These are phyloP conservation scores for Boeremia exigua DNA, from an alignment of 2,329 filamentous ascomycete species.

Conservation along the genomic window DNA sequence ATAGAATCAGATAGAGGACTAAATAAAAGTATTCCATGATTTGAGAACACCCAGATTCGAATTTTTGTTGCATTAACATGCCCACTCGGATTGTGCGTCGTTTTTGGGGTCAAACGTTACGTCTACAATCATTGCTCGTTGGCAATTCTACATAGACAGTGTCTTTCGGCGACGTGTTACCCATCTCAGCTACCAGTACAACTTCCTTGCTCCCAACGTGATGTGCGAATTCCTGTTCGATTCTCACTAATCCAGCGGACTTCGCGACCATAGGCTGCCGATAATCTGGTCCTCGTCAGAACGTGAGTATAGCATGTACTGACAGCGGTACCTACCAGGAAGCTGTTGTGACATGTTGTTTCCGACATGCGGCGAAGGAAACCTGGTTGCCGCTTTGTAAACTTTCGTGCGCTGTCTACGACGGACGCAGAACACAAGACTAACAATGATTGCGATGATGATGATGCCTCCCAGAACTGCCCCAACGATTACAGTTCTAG, in stretches of 20 bases:
- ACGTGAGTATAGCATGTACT: background rate
- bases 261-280: background rate
- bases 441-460: constrained; percentile 12
- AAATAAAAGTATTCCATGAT: too few relatives aligned
- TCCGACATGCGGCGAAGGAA: constrained; percentile 30
- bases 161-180: constrained; percentile 17
- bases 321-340: constrained; percentile 17
- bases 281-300: background rate
- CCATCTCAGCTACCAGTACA: constrained; percentile 22
- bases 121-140: constrained; percentile 12
- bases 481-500: constrained; percentile 33
- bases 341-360: constrained; percentile 37
- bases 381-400: constrained; percentile 28
- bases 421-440: constrained; percentile 20
- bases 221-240: constrained; percentile 18
- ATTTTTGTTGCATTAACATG: too few relatives aligned
- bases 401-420: constrained; percentile 24
- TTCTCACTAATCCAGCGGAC: background rate
- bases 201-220: constrained; percentile 25
- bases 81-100: too few relatives aligned
- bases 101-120: constrained; percentile 1
- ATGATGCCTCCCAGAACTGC: constrained; percentile 29
- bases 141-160: constrained; percentile 11
- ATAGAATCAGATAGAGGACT: too few relatives aligned
- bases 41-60: too few relatives aligned